These are phyloP conservation scores for Teratosphaeria epicoccoides DNA, from an alignment of 2,329 filamentous ascomycete genomes.

Conservation along the genomic window DNA sequence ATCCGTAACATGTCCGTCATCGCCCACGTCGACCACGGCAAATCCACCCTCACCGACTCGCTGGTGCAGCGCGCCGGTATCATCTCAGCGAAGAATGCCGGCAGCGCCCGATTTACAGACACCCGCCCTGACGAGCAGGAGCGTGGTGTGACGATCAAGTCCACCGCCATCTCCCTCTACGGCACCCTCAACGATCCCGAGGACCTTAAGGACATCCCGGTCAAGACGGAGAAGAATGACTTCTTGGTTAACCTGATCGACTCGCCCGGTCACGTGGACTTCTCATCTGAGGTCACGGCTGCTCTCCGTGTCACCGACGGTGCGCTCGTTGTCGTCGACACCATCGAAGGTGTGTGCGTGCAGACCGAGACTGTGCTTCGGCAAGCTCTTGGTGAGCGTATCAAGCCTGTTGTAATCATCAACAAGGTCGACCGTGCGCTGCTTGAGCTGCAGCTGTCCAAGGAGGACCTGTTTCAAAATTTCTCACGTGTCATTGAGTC, in stretches of 20 bases:
- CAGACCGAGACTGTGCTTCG: constrained; percentile 99
- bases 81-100: constrained; percentile 94
- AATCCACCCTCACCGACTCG: constrained; percentile 98
- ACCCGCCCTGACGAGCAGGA: constrained; percentile 97
- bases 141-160: constrained; percentile 99
- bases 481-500: constrained; percentile 99
- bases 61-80: constrained; percentile 99
- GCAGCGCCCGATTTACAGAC: constrained; percentile 91
- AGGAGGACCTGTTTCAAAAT: constrained; percentile 99
- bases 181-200: constrained; percentile 69
- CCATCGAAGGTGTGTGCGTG: constrained; percentile 98
- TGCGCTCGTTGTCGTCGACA: constrained; percentile 99
- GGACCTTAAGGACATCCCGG: constrained; percentile 88
- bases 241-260: constrained; percentile 99
- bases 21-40: constrained; percentile 99
- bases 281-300: constrained; percentile 98
- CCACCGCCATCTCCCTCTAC: constrained; percentile 97
- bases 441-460: constrained; percentile 94
- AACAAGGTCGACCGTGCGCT: constrained; percentile 99
- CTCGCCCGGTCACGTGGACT: constrained; percentile 99
- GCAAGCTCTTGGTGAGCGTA: constrained; percentile 98
- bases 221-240: constrained; percentile 81
- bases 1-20: constrained; percentile 98
- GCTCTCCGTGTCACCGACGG: constrained; percentile 99
- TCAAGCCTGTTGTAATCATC: constrained; percentile 99